Percentiles rank a stretch among this genome's conserved stretches.
phyloP scores from a whole-genome alignment of 2,329 filamentous ascomycete genomes.

The Alternaria brassicae region DNA sequence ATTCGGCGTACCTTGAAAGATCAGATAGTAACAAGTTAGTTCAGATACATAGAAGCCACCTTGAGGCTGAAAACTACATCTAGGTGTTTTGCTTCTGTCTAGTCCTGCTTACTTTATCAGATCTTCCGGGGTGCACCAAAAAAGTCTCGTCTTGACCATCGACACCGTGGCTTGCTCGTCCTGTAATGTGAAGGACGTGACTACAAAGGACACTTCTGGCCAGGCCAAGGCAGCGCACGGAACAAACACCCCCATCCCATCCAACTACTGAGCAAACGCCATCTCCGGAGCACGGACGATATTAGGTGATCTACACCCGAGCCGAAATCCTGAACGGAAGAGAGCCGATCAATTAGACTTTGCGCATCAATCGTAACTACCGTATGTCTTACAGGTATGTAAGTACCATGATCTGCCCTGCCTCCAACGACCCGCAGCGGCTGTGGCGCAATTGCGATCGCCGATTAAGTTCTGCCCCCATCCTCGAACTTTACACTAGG shows the following conservation, averaged over 20 bases:
- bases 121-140: too few relatives aligned
- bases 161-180: too few relatives aligned
- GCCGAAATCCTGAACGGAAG: background rate
- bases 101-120: too few relatives aligned
- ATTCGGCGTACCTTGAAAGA: too few relatives aligned
- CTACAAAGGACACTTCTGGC: background rate
- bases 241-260: background rate
- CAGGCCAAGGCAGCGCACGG: background rate
- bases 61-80: too few relatives aligned
- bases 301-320: background rate
- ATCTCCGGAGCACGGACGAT: background rate
- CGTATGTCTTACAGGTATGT: background rate
- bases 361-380: background rate
- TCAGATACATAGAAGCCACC: too few relatives aligned
- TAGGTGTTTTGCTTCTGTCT: too few relatives aligned
- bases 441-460: conserved; percentile 1
- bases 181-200: background rate
- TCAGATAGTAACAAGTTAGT: too few relatives aligned
- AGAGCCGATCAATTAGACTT: background rate
- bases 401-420: background rate
- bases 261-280: background rate
- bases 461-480: background rate
- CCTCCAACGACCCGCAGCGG: background rate
- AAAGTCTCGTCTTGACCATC: too few relatives aligned
- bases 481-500: conserved; percentile 1